phyloP scores from a whole-genome alignment of 2,329 filamentous ascomycete species.

The Seiridium cupressi region DNA sequence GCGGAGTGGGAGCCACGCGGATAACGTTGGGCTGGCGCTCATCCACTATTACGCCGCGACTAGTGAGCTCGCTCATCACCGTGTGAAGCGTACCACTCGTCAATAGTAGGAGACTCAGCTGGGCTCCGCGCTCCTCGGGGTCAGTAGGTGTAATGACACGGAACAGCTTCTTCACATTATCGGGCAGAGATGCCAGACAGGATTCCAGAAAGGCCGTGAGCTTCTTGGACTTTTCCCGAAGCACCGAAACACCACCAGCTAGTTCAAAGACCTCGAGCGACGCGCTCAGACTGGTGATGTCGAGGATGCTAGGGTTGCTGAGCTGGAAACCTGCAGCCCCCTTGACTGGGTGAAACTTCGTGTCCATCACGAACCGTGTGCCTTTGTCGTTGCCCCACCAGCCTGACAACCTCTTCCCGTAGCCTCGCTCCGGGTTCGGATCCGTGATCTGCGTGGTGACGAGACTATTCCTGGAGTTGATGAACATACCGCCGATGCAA shows the following conservation, averaged over 20 bases:
- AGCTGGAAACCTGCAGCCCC: slow-evolving; percentile 77
- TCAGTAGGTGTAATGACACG: slow-evolving; percentile 65
- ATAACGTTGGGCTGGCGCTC: slow-evolving; percentile 75
- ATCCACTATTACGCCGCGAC: slow-evolving; percentile 66
- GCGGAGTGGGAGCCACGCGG: slow-evolving; percentile 68
- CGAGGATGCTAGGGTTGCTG: slow-evolving; percentile 73
- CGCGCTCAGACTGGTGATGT: slow-evolving; percentile 67
- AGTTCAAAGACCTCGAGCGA: slow-evolving; percentile 69
- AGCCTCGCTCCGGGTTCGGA: slow-evolving; percentile 32
- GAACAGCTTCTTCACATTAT: slow-evolving; percentile 38
- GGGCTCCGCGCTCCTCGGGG: slow-evolving; percentile 65
- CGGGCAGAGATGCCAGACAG: slow-evolving; percentile 44
- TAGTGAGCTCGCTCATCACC: slow-evolving; percentile 61
- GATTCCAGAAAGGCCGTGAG: slow-evolving; percentile 69
- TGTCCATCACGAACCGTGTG: slow-evolving; percentile 75
- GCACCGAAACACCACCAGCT: slow-evolving; percentile 56
- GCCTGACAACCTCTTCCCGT: slow-evolving; percentile 61
- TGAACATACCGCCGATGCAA: slow-evolving; percentile 70
- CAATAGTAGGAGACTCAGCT: slow-evolving; percentile 64
- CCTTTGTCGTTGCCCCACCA: slow-evolving; percentile 79
- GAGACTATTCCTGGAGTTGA: slow-evolving; percentile 65
- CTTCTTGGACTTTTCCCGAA: slow-evolving; percentile 64
- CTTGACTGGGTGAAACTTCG: slow-evolving; percentile 65
- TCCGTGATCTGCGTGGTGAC: slow-evolving; percentile 29
- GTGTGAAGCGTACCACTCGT: slow-evolving; percentile 56